These are phyloP conservation scores for Elaeis oleifera DNA, from an alignment of 202 grass and related monocot genomes.

Conservation along the genomic window DNA sequence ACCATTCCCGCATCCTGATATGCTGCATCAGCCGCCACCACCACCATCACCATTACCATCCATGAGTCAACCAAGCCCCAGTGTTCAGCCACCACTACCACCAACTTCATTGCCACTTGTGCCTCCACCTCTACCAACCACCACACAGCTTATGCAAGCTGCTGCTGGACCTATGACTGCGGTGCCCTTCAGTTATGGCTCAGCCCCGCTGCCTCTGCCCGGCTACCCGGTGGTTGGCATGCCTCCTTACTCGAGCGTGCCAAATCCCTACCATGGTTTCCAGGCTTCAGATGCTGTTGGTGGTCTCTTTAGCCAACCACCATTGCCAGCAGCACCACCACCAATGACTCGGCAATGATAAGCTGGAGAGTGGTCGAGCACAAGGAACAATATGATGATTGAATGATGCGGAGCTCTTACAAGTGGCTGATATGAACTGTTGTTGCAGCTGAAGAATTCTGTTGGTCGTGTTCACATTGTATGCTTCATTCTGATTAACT, in stretches of 20 bases:
- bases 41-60: constrained; percentile 37
- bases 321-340: constrained; percentile 1
- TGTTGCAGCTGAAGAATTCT: too few species aligned
- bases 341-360: constrained; percentile 12
- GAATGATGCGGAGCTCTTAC: too few species aligned
- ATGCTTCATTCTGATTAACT: too few species aligned
- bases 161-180: constrained; percentile 1
- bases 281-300: not conserved
- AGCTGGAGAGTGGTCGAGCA: too few species aligned
- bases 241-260: not conserved
- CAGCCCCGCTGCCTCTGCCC: not conserved
- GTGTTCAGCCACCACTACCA: too few species aligned
- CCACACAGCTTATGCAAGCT: not conserved
- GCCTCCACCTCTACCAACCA: too few species aligned
- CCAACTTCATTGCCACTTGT: too few species aligned
- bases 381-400: too few species aligned
- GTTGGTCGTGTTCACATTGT: too few species aligned
- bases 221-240: constrained; percentile 2
- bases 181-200: constrained; percentile 4
- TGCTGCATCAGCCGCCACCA: constrained; percentile 36
- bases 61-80: constrained; percentile 26
- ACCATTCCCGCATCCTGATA: constrained; percentile 36
- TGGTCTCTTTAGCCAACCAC: not conserved
- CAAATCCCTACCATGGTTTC: not conserved
- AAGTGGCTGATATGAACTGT: too few species aligned